Percentiles rank a stretch among this genome's conserved stretches.
These are phyloP conservation scores for Thalassiosira hispida DNA, from an alignment of 352 stramenopile species.

Conservation along the genomic window DNA sequence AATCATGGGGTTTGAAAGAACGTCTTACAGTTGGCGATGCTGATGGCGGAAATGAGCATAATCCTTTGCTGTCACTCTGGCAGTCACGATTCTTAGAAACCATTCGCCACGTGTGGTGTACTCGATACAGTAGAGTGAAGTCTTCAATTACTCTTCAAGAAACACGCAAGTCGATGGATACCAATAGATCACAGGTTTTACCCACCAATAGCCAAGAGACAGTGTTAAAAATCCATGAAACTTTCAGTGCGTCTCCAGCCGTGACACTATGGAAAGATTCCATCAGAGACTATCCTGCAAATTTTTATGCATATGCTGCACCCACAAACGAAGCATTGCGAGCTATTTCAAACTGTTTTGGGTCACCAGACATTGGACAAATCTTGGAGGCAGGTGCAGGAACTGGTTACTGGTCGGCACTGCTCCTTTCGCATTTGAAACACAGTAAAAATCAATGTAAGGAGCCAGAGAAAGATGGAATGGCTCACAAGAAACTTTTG, in stretches of 20 bases:
- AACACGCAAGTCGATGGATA: conserved; percentile 15
- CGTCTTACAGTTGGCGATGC: neutral
- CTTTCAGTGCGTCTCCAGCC: conserved; percentile 52
- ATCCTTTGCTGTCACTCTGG: conserved; percentile 38
- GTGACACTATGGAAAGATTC: conserved; percentile 72
- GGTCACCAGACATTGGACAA: conserved; percentile 1
- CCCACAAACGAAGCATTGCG: conserved; percentile 42
- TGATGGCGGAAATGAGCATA: neutral
- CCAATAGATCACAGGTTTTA: conserved; percentile 1
- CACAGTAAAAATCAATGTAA: neutral
- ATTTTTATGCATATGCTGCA: conserved; percentile 82
- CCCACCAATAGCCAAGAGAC: conserved; percentile 19
- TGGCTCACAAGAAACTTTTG: neutral
- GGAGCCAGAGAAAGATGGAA: neutral
- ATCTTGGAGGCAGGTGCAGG: conserved; percentile 78
- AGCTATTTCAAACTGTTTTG: conserved; percentile 24
- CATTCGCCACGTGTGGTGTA: conserved; percentile 56
- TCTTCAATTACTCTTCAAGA: conserved; percentile 16
- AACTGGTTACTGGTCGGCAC: conserved; percentile 76
- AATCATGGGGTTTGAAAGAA: conserved; percentile 42
- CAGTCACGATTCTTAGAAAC: conserved; percentile 66
- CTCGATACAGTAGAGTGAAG: conserved; percentile 38
- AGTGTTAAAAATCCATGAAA: conserved; percentile 58
- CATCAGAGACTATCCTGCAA: conserved; percentile 76
- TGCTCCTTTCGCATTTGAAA: conserved; percentile 37